Conservation (phyloP, 768 basidiomycete genomes). For the Leccinum aurantiacum region DNA sequence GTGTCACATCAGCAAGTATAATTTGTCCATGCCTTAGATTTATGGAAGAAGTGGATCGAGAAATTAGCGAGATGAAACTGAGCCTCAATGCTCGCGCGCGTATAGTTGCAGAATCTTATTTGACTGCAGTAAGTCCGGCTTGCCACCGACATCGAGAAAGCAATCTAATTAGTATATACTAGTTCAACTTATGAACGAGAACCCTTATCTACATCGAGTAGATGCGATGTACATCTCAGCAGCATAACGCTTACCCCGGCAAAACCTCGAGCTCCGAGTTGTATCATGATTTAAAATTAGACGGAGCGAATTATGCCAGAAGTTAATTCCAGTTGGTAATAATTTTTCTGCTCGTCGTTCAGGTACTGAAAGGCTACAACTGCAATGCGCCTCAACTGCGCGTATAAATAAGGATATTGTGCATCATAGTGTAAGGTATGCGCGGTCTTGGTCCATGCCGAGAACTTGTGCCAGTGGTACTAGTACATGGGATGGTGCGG, state of each 20-base stretch:
- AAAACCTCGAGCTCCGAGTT: slow-evolving; percentile 9
- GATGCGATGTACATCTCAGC: slow-evolving; percentile 18
- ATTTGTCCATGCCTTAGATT: slow-evolving; percentile 50
- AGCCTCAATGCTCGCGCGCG: slow-evolving; percentile 94
- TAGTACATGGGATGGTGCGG: slow-evolving; percentile 25
- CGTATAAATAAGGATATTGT: slow-evolving; percentile 21
- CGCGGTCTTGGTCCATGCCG: slow-evolving; percentile 25
- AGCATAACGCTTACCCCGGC: slow-evolving; percentile 8
- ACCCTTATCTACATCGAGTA: slow-evolving; percentile 13
- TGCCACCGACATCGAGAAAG: not conserved
- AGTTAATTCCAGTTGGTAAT: slow-evolving; percentile 5
- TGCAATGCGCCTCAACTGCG: slow-evolving; percentile 23
- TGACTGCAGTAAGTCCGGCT: slow-evolving; percentile 71
- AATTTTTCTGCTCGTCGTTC: slow-evolving; percentile 7
- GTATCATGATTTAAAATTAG: slow-evolving; percentile 15
- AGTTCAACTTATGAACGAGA: slow-evolving; percentile 30
- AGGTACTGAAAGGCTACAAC: slow-evolving; percentile 16
- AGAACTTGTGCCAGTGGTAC: slow-evolving; percentile 11
- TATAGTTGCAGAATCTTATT: slow-evolving; percentile 95
- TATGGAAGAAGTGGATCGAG: slow-evolving; percentile 99
- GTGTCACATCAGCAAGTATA: not conserved
- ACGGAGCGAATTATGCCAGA: not conserved
- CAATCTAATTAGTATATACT: slow-evolving; percentile 5
- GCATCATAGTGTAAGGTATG: slow-evolving; percentile 25
- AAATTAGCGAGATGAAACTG: slow-evolving; percentile 99